Percentiles rank a stretch among this genome's conserved stretches.
phyloP scores from a whole-genome alignment of 768 basidiomycete species.

The Termitomyces sp. region DNA sequence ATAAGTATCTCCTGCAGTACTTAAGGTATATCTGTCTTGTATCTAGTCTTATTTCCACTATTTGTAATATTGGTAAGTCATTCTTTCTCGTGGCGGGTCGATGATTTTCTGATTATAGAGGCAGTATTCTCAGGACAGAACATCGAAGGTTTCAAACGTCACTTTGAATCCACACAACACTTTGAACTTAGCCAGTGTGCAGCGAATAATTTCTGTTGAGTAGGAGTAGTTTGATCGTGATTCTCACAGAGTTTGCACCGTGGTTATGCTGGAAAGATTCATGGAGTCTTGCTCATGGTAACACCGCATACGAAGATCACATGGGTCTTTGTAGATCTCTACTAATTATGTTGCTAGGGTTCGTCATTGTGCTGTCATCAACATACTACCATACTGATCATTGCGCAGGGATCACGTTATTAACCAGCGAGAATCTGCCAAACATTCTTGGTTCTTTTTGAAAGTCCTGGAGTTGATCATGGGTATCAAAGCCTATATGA shows the following conservation, averaged over 20 bases:
- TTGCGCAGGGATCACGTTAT: not conserved
- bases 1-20: not conserved
- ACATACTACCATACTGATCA: not conserved
- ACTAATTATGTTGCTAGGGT: not conserved
- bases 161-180: not conserved
- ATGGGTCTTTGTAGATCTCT: not conserved
- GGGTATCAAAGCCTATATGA: not conserved
- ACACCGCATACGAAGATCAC: not conserved
- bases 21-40: not conserved
- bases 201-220: not conserved
- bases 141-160: not conserved
- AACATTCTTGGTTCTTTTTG: not conserved
- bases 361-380: not conserved
- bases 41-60: not conserved
- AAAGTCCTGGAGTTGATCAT: not conserved
- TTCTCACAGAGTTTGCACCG: not conserved
- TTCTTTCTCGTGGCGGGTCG: not conserved
- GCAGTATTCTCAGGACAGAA: not conserved
- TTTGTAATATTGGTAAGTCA: not conserved
- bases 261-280: not conserved
- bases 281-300: not conserved
- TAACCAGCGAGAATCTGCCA: not conserved
- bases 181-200: not conserved
- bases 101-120: not conserved
- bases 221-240: not conserved